Evolutionary conservation across 306 rosid species (phyloP).

Genomic region (Cucurbita ficifolia): DNA sequence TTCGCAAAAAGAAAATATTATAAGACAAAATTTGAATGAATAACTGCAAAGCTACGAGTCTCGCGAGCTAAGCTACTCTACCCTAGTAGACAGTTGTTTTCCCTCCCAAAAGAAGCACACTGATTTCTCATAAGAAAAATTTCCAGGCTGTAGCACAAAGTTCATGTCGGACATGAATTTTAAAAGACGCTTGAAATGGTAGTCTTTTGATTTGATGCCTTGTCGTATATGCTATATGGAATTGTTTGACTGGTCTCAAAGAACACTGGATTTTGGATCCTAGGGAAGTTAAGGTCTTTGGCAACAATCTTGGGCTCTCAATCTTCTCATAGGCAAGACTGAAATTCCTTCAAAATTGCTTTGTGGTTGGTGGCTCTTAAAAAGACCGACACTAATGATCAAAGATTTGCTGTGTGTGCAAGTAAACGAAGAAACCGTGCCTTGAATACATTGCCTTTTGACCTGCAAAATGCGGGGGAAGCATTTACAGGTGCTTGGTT

Average conservation of each 20-base stretch:
- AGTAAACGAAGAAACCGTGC: no score
- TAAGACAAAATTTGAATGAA: background rate
- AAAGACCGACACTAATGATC: no score
- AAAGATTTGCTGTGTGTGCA: no score
- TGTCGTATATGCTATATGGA: background rate
- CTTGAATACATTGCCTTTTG: no score
- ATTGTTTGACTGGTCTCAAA: background rate
- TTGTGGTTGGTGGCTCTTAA: no score
- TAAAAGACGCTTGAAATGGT: background rate
- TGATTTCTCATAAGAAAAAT: background rate
- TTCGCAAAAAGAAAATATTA: background rate
- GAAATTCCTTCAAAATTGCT: no score
- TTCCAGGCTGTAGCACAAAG: background rate
- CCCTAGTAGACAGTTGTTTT: background rate
- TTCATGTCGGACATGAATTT: background rate
- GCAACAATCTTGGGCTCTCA: no score
- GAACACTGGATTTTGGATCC: background rate
- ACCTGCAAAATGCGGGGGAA: no score
- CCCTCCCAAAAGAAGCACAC: background rate
- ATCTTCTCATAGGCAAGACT: no score
- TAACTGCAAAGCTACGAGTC: background rate
- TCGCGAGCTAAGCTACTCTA: background rate
- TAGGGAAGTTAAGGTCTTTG: background rate
- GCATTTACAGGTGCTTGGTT: no score
- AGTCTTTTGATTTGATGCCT: background rate